Percentiles rank a stretch among this genome's conserved stretches.
Evolutionary conservation across 306 rosid genomes (phyloP).

Genomic region (Castanopsis chinensis): DNA sequence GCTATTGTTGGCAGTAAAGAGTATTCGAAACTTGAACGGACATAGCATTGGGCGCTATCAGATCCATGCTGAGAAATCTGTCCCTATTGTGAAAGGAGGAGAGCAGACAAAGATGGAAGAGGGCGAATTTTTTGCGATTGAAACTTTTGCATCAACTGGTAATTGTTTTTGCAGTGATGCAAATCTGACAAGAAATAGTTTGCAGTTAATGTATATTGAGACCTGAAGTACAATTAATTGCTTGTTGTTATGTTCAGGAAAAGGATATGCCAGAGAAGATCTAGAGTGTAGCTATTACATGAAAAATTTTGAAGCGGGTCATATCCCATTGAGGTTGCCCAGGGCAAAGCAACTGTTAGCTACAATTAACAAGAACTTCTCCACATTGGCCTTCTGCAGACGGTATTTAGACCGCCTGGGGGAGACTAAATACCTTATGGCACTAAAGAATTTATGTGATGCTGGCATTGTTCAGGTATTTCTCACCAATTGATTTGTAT

Average conservation of each 20-base stretch:
- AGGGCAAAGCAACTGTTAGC: slow-evolving; percentile 89
- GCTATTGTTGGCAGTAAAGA: slow-evolving; percentile 58
- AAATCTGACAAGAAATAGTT: slow-evolving; percentile 17
- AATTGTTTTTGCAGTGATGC: slow-evolving; percentile 21
- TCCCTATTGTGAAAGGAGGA: slow-evolving; percentile 97
- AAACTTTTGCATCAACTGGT: slow-evolving; percentile 97
- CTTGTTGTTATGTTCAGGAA: slow-evolving; percentile 54
- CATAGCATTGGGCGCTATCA: slow-evolving; percentile 98
- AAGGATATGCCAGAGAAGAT: slow-evolving; percentile 94
- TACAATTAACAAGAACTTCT: slow-evolving; percentile 85
- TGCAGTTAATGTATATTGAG: slow-evolving; percentile 7
- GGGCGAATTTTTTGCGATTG: slow-evolving; percentile 97
- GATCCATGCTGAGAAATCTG: slow-evolving; percentile 93
- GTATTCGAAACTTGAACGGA: slow-evolving; percentile 94
- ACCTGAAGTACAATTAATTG: slow-evolving; percentile 4
- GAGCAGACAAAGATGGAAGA: slow-evolving; percentile 99
- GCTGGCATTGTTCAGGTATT: slow-evolving; percentile 85
- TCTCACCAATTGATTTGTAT: background rate
- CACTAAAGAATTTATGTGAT: slow-evolving; percentile 85
- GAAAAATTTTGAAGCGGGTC: slow-evolving; percentile 91
- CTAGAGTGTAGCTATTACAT: slow-evolving; percentile 98
- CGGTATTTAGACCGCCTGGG: slow-evolving; percentile 93
- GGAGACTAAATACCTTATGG: slow-evolving; percentile 95
- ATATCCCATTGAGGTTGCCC: slow-evolving; percentile 86
- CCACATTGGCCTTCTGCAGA: slow-evolving; percentile 90